Evolutionary conservation across 1,284 basidiomycete species (phyloP), one percentile per base, ranked within the genome.

Genomic region (Rhodotorula sp.): DNA sequence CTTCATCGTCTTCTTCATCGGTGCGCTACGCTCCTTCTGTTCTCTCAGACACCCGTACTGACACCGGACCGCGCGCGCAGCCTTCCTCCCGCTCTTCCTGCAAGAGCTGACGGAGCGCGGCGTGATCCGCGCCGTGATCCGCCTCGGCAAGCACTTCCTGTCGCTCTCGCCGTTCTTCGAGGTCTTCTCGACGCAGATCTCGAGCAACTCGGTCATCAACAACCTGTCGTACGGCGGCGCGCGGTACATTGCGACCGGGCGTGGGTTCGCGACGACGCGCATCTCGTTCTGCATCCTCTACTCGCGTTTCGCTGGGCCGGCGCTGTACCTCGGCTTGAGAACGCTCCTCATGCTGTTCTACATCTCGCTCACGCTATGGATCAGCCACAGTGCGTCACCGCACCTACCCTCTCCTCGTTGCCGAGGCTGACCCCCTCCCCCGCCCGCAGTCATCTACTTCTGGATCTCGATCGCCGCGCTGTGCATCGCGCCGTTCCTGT

Each of bases 171-270:
- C 93, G 3, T 86, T 94, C 50, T 97, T 97, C 82, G 94, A 97
- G 81, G 90, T 97, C 63, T 97, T 97, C 84, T 91, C 91, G 34
- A 97, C 94, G 0, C 94, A 97, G 82, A 97, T 97, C 80, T 93
- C 94, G 81, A 93, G 93, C 64, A 92, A 97, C 80, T 97, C 94
- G 41, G 94, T 97, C 80, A 83, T 96, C 77, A 96, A 89, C 82
- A 94, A 97, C 83, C 84, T 97, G 84, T 94, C 92, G 7, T 96
- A 96, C 74, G 94, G 94, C 83, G 94, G 94, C 71, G 94, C 94
- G 64, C 88, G 94, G 72, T 97, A 97, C 83, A 97, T 97, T 78
- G 94, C 94, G n/a, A 97, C 94, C n/a, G 94, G 94, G 69, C 91
- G 94, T 87, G 94, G 94, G 56, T 97, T 97, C 80, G 94, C 94